phyloP scores from a whole-genome alignment of 345 rosid genomes.

The Linum trigynum region DNA sequence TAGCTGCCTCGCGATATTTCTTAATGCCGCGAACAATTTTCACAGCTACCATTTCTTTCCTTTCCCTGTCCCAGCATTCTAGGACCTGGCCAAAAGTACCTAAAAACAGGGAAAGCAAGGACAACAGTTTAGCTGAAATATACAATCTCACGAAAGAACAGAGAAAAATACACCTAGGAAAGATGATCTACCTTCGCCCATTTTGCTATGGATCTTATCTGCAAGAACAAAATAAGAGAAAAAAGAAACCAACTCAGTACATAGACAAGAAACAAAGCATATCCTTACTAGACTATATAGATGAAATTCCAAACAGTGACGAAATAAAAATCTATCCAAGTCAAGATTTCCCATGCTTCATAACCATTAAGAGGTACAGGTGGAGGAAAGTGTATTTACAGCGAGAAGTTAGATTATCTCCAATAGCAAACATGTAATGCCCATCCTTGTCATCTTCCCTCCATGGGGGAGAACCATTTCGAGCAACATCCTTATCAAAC shows the following conservation, averaged over 20 bases:
- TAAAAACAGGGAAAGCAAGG: conserved; percentile 15
- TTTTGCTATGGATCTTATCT: conserved; percentile 78
- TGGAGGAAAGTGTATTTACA: conserved; percentile 63
- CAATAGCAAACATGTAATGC: conserved; percentile 93
- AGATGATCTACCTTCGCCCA: conserved; percentile 68
- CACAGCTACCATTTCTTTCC: conserved; percentile 80
- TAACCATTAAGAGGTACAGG: neutral
- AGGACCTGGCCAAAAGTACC: conserved; percentile 91
- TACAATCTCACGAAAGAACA: neutral
- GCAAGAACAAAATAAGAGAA: conserved; percentile 16
- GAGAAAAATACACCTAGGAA: neutral
- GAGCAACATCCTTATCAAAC: conserved; percentile 46
- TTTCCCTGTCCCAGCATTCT: conserved; percentile 90
- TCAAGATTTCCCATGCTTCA: no score
- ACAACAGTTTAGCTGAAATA: conserved; percentile 15
- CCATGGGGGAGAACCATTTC: conserved; percentile 81
- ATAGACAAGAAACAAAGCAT: neutral
- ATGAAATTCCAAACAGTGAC: no score
- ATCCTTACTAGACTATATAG: neutral
- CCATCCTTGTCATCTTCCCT: conserved; percentile 97
- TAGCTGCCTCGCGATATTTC: conserved; percentile 86
- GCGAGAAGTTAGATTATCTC: conserved; percentile 91
- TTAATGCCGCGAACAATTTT: conserved; percentile 83
- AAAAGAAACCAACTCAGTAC: neutral
- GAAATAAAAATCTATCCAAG: no score